A percentile compares a stretch with the other conserved stretches of the same genome.
Conservation (phyloP, 2,329 filamentous ascomycete species). For the Ceratocystis destructans region DNA sequence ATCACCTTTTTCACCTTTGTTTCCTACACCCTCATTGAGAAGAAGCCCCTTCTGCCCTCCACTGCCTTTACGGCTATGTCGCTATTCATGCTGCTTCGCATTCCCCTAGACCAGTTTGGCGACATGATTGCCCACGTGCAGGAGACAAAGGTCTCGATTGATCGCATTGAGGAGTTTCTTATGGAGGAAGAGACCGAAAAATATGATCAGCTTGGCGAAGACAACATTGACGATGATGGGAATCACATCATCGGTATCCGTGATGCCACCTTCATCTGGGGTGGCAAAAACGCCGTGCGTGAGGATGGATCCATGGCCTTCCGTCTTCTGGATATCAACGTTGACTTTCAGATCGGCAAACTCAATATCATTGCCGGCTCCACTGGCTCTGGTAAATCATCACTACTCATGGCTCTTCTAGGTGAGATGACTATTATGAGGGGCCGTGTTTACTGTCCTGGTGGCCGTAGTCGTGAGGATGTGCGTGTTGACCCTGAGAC, state of each 20-base stretch:
- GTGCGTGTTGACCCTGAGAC: slow-evolving; percentile 69
- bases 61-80: slow-evolving; percentile 93
- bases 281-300: slow-evolving; percentile 47
- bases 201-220: slow-evolving; percentile 65
- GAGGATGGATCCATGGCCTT: slow-evolving; percentile 60
- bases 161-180: slow-evolving; percentile 89
- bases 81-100: slow-evolving; percentile 82
- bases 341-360: slow-evolving; percentile 72
- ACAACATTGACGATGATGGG: slow-evolving; percentile 54
- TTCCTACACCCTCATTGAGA: slow-evolving; percentile 78
- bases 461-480: slow-evolving; percentile 73
- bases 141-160: slow-evolving; percentile 91
- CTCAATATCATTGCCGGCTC: slow-evolving; percentile 88
- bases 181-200: slow-evolving; percentile 93
- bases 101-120: slow-evolving; percentile 86
- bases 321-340: slow-evolving; percentile 66
- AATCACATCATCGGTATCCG: slow-evolving; percentile 71
- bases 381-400: slow-evolving; percentile 91
- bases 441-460: slow-evolving; percentile 72
- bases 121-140: slow-evolving; percentile 99
- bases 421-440: slow-evolving; percentile 86
- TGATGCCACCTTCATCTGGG: slow-evolving; percentile 80
- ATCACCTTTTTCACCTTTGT: slow-evolving; percentile 97
- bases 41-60: slow-evolving; percentile 79
- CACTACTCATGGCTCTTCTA: slow-evolving; percentile 83